Evolutionary conservation across 164 flowering plant species (phyloP), one percentile per base, ranked within the genome.

Genomic region (Vitis amurensis): DNA sequence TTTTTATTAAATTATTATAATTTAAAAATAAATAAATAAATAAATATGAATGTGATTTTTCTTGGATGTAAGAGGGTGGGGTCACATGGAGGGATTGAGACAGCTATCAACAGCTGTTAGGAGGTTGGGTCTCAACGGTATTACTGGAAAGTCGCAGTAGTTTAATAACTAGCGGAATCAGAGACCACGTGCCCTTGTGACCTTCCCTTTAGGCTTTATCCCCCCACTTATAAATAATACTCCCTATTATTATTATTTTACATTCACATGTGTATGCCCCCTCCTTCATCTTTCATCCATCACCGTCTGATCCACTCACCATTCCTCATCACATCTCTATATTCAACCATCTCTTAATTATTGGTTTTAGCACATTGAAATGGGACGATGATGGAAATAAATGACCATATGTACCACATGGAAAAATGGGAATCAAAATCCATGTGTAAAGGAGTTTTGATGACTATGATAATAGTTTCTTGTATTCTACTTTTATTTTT

Each of bases 71-170:
- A 63, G 67, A 57, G 70, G 44, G 81, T 77, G 80, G 84, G 82
- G 82, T 81, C 81, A 84, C 88, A 86, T 83, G 86, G 82, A 53
- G 66, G 44, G 81, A 77, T 79, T 67, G 71, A 63, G 83, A 82
- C 89, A 86, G 87, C 89, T 79, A 83, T 73, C 71, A 16, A 79
- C 85, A 80, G 85, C 85, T 84, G 81, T 69, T 27, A 37, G 77
- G 77, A 52, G 73, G 78, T 76, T 67, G 80, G 69, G 70, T 52
- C 74, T 79, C 84, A 75, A 82, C 81, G 84, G 84, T 80, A 72
- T 80, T 70, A 76, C 83, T 74, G 78, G 83, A 77, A 79, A 82
- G 80, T 77, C 73, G 76, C 80, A 53, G 59, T 79, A 61, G 68
- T 77, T 72, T 68, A 76, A 61, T 79, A 77, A 65, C 69, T 44